Evolutionary conservation across 179 eudicot species (phyloP).

Genomic region (Sideroxylon spinosum): DNA sequence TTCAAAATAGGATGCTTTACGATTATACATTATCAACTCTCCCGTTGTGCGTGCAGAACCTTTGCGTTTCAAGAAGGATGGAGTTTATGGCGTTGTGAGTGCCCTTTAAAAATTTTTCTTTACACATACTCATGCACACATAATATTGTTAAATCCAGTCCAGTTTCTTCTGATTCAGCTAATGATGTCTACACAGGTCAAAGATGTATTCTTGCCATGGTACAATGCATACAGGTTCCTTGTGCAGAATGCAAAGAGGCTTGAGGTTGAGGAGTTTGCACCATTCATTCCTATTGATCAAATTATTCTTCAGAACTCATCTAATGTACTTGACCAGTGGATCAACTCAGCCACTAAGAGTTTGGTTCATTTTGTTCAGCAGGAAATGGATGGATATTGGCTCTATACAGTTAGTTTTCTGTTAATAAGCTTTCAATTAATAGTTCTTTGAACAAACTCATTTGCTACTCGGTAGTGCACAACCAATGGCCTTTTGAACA

Average conservation of each 20-base stretch:
- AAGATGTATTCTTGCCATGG: slow-evolving; percentile 98
- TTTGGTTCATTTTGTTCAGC: slow-evolving; percentile 85
- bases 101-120: background rate
- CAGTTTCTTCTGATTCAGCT: background rate
- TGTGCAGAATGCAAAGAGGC: slow-evolving; percentile 93
- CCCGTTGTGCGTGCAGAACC: slow-evolving; percentile 99
- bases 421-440: background rate
- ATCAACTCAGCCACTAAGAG: slow-evolving; percentile 92
- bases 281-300: slow-evolving; percentile 63
- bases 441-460: no score
- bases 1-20: slow-evolving; percentile 67
- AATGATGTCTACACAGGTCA: slow-evolving; percentile 47
- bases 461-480: no score
- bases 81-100: slow-evolving; percentile 86
- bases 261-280: slow-evolving; percentile 81
- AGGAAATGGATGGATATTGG: slow-evolving; percentile 94
- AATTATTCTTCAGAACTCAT: slow-evolving; percentile 53
- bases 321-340: slow-evolving; percentile 99
- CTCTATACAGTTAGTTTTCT: slow-evolving; percentile 66
- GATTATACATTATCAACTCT: slow-evolving; percentile 86
- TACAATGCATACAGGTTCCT: slow-evolving; percentile 97
- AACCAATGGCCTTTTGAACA: no score
- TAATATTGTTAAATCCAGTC: background rate
- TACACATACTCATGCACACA: no score
- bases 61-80: slow-evolving; percentile 86